Percentiles rank a stretch among this genome's conserved stretches.
phyloP scores from a whole-genome alignment of 495 filamentous ascomycete genomes.

The Trichoderma asperelloides region DNA sequence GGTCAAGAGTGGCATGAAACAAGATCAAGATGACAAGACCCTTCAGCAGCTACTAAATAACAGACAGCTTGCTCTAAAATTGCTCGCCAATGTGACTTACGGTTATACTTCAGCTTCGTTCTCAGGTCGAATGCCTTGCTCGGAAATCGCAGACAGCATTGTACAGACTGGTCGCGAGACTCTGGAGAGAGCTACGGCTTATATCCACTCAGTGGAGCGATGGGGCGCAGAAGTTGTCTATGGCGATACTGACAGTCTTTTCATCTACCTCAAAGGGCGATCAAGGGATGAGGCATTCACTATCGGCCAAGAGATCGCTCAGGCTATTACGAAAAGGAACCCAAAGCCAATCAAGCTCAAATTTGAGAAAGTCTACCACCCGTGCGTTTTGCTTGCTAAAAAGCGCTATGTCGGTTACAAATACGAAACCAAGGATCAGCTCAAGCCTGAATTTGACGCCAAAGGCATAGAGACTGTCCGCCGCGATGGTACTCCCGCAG shows the following conservation, averaged over 20 bases:
- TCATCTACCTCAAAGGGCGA: slow-evolving; percentile 80
- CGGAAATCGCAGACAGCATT: slow-evolving; percentile 96
- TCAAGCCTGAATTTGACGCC: slow-evolving; percentile 86
- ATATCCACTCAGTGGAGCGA: slow-evolving; percentile 75
- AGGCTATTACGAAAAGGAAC: slow-evolving; percentile 80
- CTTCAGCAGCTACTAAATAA: slow-evolving; percentile 88
- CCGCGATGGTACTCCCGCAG: slow-evolving; percentile 86
- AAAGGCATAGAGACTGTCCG: slow-evolving; percentile 97
- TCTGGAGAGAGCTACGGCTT: slow-evolving; percentile 82
- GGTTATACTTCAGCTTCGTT: slow-evolving; percentile 95
- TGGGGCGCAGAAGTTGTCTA: slow-evolving; percentile 98
- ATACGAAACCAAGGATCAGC: slow-evolving; percentile 73
- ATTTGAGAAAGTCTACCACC: slow-evolving; percentile 97
- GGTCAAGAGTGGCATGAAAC: slow-evolving; percentile 97
- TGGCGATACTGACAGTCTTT: slow-evolving; percentile 95
- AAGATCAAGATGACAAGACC: slow-evolving; percentile 80
- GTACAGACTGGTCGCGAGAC: slow-evolving; percentile 93
- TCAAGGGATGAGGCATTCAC: slow-evolving; percentile 82
- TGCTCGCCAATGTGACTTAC: slow-evolving; percentile 97
- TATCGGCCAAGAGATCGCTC: slow-evolving; percentile 88
- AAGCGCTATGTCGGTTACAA: slow-evolving; percentile 98
- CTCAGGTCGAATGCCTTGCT: slow-evolving; percentile 93
- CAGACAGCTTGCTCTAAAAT: slow-evolving; percentile 87
- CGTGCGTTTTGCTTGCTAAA: slow-evolving; percentile 88
- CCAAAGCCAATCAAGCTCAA: slow-evolving; percentile 91